Evolutionary conservation across 306 rosid species (phyloP), one percentile per base, ranked within the genome.

Genomic region (Prunus dulcis): DNA sequence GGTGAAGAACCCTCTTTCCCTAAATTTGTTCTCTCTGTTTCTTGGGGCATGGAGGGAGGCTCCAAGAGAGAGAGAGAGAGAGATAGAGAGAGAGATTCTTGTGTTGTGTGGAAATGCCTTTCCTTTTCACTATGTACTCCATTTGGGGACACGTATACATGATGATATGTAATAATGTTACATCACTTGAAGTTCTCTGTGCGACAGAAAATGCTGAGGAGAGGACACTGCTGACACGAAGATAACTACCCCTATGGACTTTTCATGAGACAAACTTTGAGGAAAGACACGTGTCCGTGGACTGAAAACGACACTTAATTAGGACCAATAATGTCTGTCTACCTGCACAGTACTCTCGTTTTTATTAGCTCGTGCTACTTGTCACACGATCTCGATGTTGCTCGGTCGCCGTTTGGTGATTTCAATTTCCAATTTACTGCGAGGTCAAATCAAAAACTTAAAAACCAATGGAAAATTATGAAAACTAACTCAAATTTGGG

Each of bases 281-380:
- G 30, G 63, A n/a, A 27, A 32, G 82, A 55, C 89, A 81, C 87
- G 87, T 83, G 89, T 81, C 82, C 64, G 25, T 25, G 34, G 8
- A 60, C 27, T 51, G 20, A n/a, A 41, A 53, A 23, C 18, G 49
- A 51, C 23, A 38, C 52, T 20, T 12, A 19, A 7, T 32, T 17
- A 8, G 32, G 64, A 4, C 45, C 34, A 23, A 46, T 19, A 47
- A 49, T 73, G 22, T 69, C 68, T 60, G 38, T 6, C 20, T 28
- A 50, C 58, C 57, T 72, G 41, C 41, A 27, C 45, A 32, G 14
- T n/a, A 64, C 20, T 64, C 3, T 1, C 9, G 15, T 32, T 30
- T 56, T 56, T 52, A 3, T 14, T 5, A 5, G 5, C 9, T 28
- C 20, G 3, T 52, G 57, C 57, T 13, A 18, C 57, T 52, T 52